These are phyloP conservation scores for Rhizophora mangle DNA, from an alignment of 345 rosid genomes.

Conservation along the genomic window DNA sequence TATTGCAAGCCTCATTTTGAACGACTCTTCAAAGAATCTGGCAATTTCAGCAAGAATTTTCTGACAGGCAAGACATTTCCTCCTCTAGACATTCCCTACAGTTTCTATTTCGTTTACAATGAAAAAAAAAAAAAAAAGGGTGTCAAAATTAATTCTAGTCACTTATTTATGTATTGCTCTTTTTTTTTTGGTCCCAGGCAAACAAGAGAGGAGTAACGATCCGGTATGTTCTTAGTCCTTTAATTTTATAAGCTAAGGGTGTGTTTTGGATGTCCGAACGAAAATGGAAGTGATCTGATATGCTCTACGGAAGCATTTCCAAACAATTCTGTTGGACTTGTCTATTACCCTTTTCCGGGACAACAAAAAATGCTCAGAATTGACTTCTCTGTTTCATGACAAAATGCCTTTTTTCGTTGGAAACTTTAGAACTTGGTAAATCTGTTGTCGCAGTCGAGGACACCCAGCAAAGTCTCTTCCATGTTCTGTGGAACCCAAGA, in stretches of 20 bases:
- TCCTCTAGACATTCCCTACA: background rate
- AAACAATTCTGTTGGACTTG: background rate
- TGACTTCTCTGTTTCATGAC: background rate
- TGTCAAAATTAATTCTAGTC: background rate
- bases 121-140: background rate
- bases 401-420: background rate
- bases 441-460: constrained; percentile 45
- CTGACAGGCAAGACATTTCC: constrained; percentile 47
- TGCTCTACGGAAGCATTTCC: background rate
- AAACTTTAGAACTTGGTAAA: background rate
- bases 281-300: background rate
- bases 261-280: background rate
- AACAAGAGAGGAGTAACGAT: constrained; percentile 35
- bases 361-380: too few species aligned
- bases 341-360: too few species aligned
- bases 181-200: constrained; percentile 16
- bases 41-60: constrained; percentile 96
- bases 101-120: background rate
- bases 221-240: constrained; percentile 38
- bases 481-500: constrained; percentile 80
- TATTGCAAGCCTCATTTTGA: constrained; percentile 97
- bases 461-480: constrained; percentile 70
- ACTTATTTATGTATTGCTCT: background rate
- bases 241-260: background rate
- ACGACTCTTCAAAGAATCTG: constrained; percentile 98